Evolutionary conservation across 2,329 filamentous ascomycete genomes (phyloP), one percentile per base, ranked within the genome.

Genomic region (Helotiales sp.): DNA sequence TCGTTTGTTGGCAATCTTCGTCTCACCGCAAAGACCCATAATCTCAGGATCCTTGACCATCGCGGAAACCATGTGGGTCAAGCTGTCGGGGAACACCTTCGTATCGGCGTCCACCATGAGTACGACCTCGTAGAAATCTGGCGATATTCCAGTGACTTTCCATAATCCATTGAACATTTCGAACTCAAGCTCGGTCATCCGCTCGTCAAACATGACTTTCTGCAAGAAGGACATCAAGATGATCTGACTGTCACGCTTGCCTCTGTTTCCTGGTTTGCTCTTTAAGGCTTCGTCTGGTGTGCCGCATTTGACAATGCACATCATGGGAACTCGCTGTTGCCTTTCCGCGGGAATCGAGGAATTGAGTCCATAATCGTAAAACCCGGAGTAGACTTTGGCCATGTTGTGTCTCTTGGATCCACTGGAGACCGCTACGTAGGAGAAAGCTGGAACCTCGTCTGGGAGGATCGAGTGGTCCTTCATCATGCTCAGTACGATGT

Each of bases 141-240:
- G 96, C 3, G 94, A 97, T 70, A 99, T 98, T 73, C 96, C 96
- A 20, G 96, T 99, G 52, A 99, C 93, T 80, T 97, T 97, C 94
- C 95, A 99, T 70, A 99, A 86, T 63, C 96, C 96, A 78, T 98
- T 99, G 84, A 99, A 99, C 92, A 99, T 98, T 78, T 99, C 96
- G 77, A 93, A 99, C 79, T 99, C 96, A 61, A 99, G 90, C 80
- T 99, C 95, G 20, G 96, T 99, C 96, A 99, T 99, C 69, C 96
- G 92, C 82, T 99, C 96, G 78, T 99, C 96, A 76, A 99, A 99
- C 96, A 99, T 99, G 77, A 99, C 96, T 83, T 99, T 99, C 78
- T 99, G 96, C 73, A 99, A 83, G 86, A 99, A 99, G 5, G 94
- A 97, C 96, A 99, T 99, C 72, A 99, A 86, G 74, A 99, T 96